Conservation (phyloP, 768 basidiomycete genomes). For the Lanmaoa pseudosensibilis region DNA sequence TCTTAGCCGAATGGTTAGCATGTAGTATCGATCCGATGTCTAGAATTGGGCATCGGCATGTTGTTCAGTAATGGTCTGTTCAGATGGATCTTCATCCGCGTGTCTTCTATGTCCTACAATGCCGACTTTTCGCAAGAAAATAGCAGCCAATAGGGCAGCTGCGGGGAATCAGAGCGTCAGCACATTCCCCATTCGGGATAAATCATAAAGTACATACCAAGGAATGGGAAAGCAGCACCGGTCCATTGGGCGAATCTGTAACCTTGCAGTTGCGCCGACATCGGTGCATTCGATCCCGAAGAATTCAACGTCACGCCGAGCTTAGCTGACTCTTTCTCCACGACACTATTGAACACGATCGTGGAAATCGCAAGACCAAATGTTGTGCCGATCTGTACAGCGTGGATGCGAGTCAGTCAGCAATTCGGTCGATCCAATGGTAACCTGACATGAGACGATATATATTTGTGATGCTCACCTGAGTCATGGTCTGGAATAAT, state of each 20-base stretch:
- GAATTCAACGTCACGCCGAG: slow-evolving; percentile 34
- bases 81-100: slow-evolving; percentile 14
- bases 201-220: slow-evolving; percentile 40
- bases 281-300: slow-evolving; percentile 31
- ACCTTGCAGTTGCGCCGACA: slow-evolving; percentile 43
- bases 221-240: slow-evolving; percentile 56
- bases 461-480: slow-evolving; percentile 38
- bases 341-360: slow-evolving; percentile 64
- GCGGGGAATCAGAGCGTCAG: background rate
- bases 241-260: slow-evolving; percentile 70
- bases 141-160: slow-evolving; percentile 34
- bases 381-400: slow-evolving; percentile 58
- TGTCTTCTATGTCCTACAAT: slow-evolving; percentile 35
- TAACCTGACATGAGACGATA: background rate
- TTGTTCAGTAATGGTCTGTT: slow-evolving; percentile 23
- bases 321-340: slow-evolving; percentile 31
- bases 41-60: slow-evolving; percentile 6
- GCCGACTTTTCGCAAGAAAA: slow-evolving; percentile 43
- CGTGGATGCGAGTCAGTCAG: background rate
- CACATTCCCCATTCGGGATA: background rate
- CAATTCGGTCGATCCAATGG: background rate
- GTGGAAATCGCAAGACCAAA: slow-evolving; percentile 72
- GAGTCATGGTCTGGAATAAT: slow-evolving; percentile 77
- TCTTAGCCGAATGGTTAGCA: background rate
- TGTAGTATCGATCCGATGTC: background rate